These are phyloP conservation scores for Ascochyta koolunga DNA, from an alignment of 2,329 filamentous ascomycete species.

Conservation along the genomic window DNA sequence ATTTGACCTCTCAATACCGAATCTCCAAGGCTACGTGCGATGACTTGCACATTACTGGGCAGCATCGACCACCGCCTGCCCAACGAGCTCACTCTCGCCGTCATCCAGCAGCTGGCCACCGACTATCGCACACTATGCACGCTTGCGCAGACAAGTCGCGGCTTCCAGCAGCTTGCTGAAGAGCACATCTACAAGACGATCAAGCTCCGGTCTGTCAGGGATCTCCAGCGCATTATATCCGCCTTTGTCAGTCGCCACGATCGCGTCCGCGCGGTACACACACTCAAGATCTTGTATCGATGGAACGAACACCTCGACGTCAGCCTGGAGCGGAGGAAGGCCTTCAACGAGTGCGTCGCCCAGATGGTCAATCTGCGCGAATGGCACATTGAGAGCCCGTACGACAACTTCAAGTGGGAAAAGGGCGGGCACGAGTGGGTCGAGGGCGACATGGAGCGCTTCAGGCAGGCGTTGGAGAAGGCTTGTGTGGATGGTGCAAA, in stretches of 20 bases:
- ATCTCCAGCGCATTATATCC: slow-evolving; percentile 33
- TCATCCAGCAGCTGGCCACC: slow-evolving; percentile 34
- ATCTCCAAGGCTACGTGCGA: background rate
- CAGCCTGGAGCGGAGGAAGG: slow-evolving; percentile 27
- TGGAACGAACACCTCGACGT: slow-evolving; percentile 27
- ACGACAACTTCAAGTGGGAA: slow-evolving; percentile 44
- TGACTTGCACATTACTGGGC: slow-evolving; percentile 24
- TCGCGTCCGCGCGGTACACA: slow-evolving; percentile 39
- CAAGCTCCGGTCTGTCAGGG: slow-evolving; percentile 32
- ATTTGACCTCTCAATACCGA: background rate
- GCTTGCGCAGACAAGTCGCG: slow-evolving; percentile 39
- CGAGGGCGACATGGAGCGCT: slow-evolving; percentile 41
- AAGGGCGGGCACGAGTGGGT: slow-evolving; percentile 39
- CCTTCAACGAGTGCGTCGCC: slow-evolving; percentile 37
- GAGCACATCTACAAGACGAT: slow-evolving; percentile 42
- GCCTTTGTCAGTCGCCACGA: slow-evolving; percentile 32
- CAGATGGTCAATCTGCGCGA: slow-evolving; percentile 40
- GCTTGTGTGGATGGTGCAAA: slow-evolving; percentile 29
- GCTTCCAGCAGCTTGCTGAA: slow-evolving; percentile 40
- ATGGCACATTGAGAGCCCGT: slow-evolving; percentile 46
- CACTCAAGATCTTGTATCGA: slow-evolving; percentile 41
- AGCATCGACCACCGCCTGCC: slow-evolving; percentile 27
- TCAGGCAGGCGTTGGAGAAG: slow-evolving; percentile 33
- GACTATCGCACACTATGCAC: slow-evolving; percentile 31
- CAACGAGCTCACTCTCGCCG: slow-evolving; percentile 37